Conservation (phyloP, 768 basidiomycete genomes). For the Tubosaeta sp. region DNA sequence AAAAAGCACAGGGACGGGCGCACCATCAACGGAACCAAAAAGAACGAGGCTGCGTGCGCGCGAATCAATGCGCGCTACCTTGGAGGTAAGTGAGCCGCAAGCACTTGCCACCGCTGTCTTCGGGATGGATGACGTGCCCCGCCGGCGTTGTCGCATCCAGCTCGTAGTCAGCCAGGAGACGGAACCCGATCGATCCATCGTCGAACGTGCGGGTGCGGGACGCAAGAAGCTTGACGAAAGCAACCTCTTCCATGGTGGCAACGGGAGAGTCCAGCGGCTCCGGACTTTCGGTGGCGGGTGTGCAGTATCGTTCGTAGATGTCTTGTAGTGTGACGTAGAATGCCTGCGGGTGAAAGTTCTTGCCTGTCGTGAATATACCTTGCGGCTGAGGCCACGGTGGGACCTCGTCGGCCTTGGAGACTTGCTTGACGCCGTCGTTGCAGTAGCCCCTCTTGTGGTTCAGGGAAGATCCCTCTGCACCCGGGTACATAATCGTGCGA, state of each 20-base stretch:
- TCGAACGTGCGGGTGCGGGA: not conserved
- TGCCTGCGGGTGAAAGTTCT: not conserved
- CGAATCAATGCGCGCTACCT: not conserved
- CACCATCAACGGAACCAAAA: not conserved
- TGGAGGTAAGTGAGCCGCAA: not conserved
- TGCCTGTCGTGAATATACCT: not conserved
- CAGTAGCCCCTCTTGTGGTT: not conserved
- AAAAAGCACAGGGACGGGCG: not conserved
- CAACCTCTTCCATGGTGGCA: not conserved
- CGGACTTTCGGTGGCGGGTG: not conserved
- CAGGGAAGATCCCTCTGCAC: not conserved
- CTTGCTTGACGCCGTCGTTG: not conserved
- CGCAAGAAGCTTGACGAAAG: not conserved
- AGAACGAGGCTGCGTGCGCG: not conserved
- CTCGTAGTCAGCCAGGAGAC: not conserved
- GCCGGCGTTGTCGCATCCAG: not conserved
- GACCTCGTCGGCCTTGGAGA: not conserved
- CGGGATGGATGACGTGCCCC: not conserved
- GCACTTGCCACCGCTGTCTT: not conserved
- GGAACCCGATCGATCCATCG: not conserved
- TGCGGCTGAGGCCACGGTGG: not conserved
- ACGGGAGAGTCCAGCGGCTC: not conserved
- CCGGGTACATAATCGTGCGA: slow-evolving; percentile 4
- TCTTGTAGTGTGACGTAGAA: not conserved
- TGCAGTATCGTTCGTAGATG: not conserved